Evolutionary conservation across 2,329 filamentous ascomycete species (phyloP).

Genomic region (Endothia cerciana): DNA sequence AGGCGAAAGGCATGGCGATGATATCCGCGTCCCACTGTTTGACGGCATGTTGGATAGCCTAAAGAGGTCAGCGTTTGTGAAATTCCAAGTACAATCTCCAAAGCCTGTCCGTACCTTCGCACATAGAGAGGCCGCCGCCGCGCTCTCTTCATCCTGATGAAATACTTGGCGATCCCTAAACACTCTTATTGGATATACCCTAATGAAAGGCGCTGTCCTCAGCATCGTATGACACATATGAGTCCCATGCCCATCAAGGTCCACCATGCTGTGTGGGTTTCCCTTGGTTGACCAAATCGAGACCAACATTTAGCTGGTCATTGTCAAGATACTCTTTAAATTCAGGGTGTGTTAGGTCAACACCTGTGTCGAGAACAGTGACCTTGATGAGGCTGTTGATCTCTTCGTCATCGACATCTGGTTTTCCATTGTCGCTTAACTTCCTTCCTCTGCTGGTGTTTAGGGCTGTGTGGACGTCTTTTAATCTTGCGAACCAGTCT

Average conservation of each 20-base stretch:
- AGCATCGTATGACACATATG: background rate
- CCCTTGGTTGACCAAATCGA: background rate
- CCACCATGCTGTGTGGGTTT: background rate
- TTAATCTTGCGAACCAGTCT: background rate
- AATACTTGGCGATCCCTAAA: background rate
- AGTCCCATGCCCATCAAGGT: constrained; percentile 2
- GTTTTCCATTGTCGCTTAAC: background rate
- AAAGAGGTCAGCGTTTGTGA: background rate
- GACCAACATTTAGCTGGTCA: background rate
- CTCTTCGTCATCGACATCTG: background rate
- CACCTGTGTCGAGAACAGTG: background rate
- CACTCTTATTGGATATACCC: background rate
- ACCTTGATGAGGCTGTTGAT: background rate
- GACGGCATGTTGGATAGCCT: background rate
- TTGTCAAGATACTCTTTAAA: background rate
- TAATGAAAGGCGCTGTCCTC: background rate
- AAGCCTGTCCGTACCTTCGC: background rate
- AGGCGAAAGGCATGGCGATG: background rate
- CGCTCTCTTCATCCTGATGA: background rate
- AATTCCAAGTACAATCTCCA: background rate
- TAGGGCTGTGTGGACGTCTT: background rate
- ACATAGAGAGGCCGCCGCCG: background rate
- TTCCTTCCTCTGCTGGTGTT: background rate
- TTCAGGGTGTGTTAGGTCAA: background rate
- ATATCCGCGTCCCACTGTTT: background rate